Evolutionary conservation across 1,284 basidiomycete genomes (phyloP), one percentile per base, ranked within the genome.

Genomic region (Malassezia japonica): DNA sequence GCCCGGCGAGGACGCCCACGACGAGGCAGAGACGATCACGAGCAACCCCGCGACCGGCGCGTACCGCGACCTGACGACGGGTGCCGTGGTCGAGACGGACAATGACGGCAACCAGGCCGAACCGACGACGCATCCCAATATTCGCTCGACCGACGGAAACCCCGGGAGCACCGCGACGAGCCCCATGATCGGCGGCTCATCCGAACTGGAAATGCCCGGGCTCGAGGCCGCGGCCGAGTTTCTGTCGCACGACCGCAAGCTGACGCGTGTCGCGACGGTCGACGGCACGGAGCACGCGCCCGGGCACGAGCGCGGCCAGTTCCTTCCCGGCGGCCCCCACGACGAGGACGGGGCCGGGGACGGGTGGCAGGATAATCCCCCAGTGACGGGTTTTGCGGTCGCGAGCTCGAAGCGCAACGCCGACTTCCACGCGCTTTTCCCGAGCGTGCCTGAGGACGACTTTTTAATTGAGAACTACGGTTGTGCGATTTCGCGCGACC

Each of bases 381-480:
- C 65, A 33, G 65, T 72, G 50, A 72, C 67, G 0, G 91, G 92
- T 2, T 98, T 96, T 73, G 92, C 94, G 0, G 91, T 98, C 10
- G 92, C 92, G 6, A 94, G 87, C 73, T 88, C 84, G 63, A 89
- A 89, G 73, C 78, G 92, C 48, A 96, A 98, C 69, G 81, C 84
- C 7, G 94, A 98, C 67, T 99, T 99, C 74, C 92, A 98, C 70
- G 83, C 87, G 50, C 75, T 95, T 63, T 98, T 98, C 74, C 81
- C 76, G 21, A 83, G 57, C 27, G 72, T 96, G 15, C 88, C 91
- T 3, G 88, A 94, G 68, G 91, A 89, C 9, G 92, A 98, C 75
- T 96, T 96, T 76, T 79, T 98, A 45, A 98, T 99, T 67, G 92
- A 98, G 76, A 90, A 96, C 74, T 98, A 98, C 64, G 91, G 92